These are phyloP conservation scores for Pilaira anomala DNA, from an alignment of 192 early-diverging fungal genomes.

Conservation along the genomic window DNA sequence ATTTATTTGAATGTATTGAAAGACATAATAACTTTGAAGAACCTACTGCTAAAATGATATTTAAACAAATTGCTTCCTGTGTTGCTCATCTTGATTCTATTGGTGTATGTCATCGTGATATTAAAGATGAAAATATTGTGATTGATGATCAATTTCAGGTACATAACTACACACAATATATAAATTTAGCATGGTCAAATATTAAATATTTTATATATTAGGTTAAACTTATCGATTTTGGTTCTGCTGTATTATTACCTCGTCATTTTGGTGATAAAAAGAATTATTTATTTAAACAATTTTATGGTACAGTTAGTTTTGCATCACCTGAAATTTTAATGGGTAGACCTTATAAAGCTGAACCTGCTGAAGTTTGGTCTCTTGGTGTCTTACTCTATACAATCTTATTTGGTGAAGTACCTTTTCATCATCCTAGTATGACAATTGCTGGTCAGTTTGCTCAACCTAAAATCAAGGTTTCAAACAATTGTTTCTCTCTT, in stretches of 20 bases:
- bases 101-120: slow-evolving; percentile 74
- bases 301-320: slow-evolving; percentile 64
- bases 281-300: slow-evolving; percentile 44
- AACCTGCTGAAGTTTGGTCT: slow-evolving; percentile 64
- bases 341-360: slow-evolving; percentile 53
- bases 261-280: slow-evolving; percentile 15
- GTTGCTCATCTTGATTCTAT: slow-evolving; percentile 58
- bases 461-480: slow-evolving; percentile 45
- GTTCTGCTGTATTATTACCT: slow-evolving; percentile 46
- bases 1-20: slow-evolving; percentile 79
- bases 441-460: slow-evolving; percentile 48
- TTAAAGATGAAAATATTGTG: slow-evolving; percentile 75
- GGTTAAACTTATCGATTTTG: slow-evolving; percentile 69
- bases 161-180: slow-evolving; percentile 5
- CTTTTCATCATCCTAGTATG: slow-evolving; percentile 54
- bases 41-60: slow-evolving; percentile 58
- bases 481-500: slow-evolving; percentile 49
- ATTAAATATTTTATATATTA: slow-evolving; percentile 18
- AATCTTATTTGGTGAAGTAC: slow-evolving; percentile 58
- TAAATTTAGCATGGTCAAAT: neutral
- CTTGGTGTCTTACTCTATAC: slow-evolving; percentile 68
- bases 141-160: slow-evolving; percentile 38
- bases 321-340: slow-evolving; percentile 67
- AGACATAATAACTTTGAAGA: slow-evolving; percentile 61
- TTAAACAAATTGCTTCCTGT: slow-evolving; percentile 65